Conservation (phyloP, 169 alveolate genomes). For the Plasmodium reichenowi region DNA sequence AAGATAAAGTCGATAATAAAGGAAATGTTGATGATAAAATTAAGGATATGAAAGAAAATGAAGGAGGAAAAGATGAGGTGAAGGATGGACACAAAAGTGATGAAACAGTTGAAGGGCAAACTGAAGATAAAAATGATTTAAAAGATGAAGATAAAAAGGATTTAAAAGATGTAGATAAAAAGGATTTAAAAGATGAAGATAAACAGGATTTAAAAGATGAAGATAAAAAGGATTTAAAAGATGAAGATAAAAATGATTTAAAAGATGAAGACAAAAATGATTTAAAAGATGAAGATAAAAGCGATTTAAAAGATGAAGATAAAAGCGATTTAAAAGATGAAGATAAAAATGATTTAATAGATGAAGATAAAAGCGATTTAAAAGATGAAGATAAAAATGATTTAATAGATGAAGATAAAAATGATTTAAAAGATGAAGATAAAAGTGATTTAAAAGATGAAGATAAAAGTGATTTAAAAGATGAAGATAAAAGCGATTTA, state of each 20-base stretch:
- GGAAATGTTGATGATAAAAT: neutral
- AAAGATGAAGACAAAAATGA: neutral
- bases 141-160: conserved; percentile 10
- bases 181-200: conserved; percentile 7
- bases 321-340: neutral
- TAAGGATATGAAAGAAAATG: neutral
- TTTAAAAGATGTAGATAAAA: neutral
- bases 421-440: neutral
- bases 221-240: neutral
- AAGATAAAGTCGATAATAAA: neutral
- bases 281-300: neutral
- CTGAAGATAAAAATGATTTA: neutral
- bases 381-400: conserved; percentile 2
- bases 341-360: neutral
- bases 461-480: neutral
- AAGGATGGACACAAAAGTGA: neutral
- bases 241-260: no score
- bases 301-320: neutral
- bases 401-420: neutral
- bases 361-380: neutral
- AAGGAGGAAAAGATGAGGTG: conserved; percentile 2
- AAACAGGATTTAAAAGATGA: neutral
- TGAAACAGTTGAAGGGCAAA: neutral
- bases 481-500: neutral
- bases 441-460: neutral